Base-by-base conservation (phyloP, 1,284 basidiomycete genomes). In the Schizophyllum commune region DNA sequence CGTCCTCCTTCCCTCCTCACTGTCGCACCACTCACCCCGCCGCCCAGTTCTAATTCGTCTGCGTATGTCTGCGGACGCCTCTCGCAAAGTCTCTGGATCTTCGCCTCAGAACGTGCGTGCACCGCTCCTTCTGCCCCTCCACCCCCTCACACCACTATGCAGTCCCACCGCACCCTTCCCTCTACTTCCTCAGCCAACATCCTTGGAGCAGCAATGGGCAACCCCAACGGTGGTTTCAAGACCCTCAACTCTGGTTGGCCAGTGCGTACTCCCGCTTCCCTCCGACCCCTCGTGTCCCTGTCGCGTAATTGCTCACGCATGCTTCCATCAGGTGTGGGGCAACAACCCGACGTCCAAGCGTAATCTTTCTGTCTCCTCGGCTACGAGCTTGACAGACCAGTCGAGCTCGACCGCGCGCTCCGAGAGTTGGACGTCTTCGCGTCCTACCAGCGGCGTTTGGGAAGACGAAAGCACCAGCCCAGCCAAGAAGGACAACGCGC, bases 231-330 rank as follows among this genome's bases (percentile, higher is more conserved):
- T 54, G 72, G 76, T 11, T 73, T 84, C 63, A 84, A 85, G 68
- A 72, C 75, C 32, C 74, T 86, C 62, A 84, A 81, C 70, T 75
- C 83, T 60, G 83, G 85, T 56, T 91, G 89, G 88, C 85, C 88
- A 81, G 89, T 86, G 63, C 62, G 84, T 76, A 63, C 55, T 60
- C 63, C 27, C 27, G 27, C 55, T 53, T 27, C 59, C 61, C 51
- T 33, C 57, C 27, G 34, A 54, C 62, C 20, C 59, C 58, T 52
- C 53, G 61, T 64, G 55, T 27, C 34, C 47, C 52, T 62, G 55
- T 58, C 61, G 52, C 61, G 63, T 55, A 20, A 27, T 55, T n/a
- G 11, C 53, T 21, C 62, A 60, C 59, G 59, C 32, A 62, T 33
- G 62, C 56, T 60, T 60, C 60, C 61, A 60, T 58, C 68, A 89